Conservation (phyloP, 192 early-diverging fungal genomes). For the Phlyctochytrium planicorne region DNA sequence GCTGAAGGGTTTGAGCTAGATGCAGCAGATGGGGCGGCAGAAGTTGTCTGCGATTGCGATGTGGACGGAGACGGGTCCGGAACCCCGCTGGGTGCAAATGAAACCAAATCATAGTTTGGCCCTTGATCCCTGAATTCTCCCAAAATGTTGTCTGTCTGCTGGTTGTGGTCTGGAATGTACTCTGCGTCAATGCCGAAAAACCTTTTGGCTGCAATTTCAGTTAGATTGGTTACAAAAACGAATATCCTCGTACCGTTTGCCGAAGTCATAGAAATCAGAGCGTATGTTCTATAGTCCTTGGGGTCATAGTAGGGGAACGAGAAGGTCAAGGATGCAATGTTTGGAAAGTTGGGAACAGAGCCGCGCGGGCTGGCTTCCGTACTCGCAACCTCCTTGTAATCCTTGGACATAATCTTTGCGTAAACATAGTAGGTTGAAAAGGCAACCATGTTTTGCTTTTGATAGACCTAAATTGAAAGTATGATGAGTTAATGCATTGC, state of each 20-base stretch:
- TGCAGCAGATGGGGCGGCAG: neutral
- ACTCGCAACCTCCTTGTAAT: neutral
- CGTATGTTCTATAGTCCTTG: neutral
- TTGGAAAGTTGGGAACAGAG: neutral
- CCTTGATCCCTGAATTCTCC: neutral
- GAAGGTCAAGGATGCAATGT: neutral
- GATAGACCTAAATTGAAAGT: neutral
- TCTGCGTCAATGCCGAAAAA: neutral
- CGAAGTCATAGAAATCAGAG: neutral
- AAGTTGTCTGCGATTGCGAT: neutral
- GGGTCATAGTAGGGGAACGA: neutral
- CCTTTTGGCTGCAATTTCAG: neutral
- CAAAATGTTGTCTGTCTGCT: neutral
- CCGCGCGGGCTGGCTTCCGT: neutral
- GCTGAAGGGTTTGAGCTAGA: neutral
- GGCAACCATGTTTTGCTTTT: neutral
- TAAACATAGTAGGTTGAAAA: neutral
- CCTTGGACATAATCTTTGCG: neutral
- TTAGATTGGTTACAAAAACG: neutral
- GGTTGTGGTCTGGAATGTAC: neutral
- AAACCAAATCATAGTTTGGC: neutral
- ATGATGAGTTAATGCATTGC: neutral
- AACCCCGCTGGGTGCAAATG: neutral
- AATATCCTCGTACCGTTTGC: neutral
- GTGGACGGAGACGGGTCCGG: neutral